Percentiles rank a stretch among this genome's conserved stretches.
Conservation (phyloP, 306 rosid genomes). For the Spatholobus suberectus region DNA sequence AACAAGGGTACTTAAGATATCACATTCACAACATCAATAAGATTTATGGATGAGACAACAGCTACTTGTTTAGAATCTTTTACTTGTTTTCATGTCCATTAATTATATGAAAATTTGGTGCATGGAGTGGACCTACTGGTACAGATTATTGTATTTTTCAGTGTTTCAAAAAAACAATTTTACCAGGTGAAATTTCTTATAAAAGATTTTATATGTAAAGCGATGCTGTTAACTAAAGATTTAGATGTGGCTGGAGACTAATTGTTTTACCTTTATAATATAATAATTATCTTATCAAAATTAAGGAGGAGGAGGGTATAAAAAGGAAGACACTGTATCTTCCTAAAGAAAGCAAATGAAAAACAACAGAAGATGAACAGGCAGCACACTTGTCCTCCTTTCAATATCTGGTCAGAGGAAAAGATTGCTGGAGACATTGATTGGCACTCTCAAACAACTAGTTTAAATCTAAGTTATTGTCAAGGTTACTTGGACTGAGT, state of each 20-base stretch:
- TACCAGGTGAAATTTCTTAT: neutral
- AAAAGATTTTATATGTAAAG: neutral
- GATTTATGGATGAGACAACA: neutral
- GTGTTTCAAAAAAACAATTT: neutral
- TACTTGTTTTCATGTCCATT: neutral
- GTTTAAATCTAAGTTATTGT: neutral
- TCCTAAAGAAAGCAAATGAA: neutral
- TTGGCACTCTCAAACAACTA: neutral
- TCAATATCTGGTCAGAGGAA: neutral
- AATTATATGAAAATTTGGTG: neutral
- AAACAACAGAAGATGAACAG: neutral
- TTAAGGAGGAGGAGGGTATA: neutral
- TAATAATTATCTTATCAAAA: neutral
- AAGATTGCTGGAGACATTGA: neutral
- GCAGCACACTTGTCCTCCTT: neutral
- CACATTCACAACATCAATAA: conserved; percentile 5
- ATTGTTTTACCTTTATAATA: neutral
- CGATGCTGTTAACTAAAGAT: neutral
- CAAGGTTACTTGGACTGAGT: neutral
- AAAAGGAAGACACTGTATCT: neutral
- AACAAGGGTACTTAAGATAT: neutral
- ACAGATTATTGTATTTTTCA: neutral
- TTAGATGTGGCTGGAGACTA: neutral
- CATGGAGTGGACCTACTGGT: neutral
- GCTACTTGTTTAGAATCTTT: neutral